phyloP scores from a whole-genome alignment of 2,329 filamentous ascomycete genomes.

The Scedosporium aurantiacum region DNA sequence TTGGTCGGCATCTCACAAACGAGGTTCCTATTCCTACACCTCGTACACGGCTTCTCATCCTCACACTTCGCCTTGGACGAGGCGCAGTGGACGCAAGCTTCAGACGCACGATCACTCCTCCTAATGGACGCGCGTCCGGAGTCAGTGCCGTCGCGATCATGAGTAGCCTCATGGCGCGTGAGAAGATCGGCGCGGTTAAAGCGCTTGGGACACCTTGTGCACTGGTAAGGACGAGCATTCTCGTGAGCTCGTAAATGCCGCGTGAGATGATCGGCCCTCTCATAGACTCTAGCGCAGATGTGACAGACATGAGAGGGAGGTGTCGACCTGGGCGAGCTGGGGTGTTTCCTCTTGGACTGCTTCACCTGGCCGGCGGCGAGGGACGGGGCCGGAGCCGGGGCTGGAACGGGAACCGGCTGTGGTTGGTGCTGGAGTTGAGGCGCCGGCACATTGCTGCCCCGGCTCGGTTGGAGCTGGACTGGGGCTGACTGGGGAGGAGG shows the following conservation, averaged over 20 bases:
- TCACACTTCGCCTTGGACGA: slow-evolving; percentile 43
- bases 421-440: not conserved
- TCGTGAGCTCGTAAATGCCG: slow-evolving; percentile 40
- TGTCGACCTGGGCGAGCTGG: not conserved
- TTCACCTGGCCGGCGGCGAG: not conserved
- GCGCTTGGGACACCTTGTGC: slow-evolving; percentile 39
- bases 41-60: slow-evolving; percentile 41
- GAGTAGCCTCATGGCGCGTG: slow-evolving; percentile 40
- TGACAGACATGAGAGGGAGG: slow-evolving; percentile 31
- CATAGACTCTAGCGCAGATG: slow-evolving; percentile 40
- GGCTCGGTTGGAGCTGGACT: not conserved
- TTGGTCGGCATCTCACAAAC: slow-evolving; percentile 23
- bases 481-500: not conserved
- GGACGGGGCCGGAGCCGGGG: not conserved
- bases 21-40: slow-evolving; percentile 36
- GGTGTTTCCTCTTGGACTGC: slow-evolving; percentile 2
- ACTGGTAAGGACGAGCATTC: slow-evolving; percentile 36
- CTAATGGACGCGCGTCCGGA: slow-evolving; percentile 20
- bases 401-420: not conserved
- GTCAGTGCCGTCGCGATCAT: slow-evolving; percentile 32
- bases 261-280: slow-evolving; percentile 42
- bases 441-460: not conserved
- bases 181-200: slow-evolving; percentile 43
- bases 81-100: slow-evolving; percentile 41
- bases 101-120: slow-evolving; percentile 37